These are phyloP conservation scores for Sambucus nigra DNA, from an alignment of 129 eudicot species.

Conservation along the genomic window DNA sequence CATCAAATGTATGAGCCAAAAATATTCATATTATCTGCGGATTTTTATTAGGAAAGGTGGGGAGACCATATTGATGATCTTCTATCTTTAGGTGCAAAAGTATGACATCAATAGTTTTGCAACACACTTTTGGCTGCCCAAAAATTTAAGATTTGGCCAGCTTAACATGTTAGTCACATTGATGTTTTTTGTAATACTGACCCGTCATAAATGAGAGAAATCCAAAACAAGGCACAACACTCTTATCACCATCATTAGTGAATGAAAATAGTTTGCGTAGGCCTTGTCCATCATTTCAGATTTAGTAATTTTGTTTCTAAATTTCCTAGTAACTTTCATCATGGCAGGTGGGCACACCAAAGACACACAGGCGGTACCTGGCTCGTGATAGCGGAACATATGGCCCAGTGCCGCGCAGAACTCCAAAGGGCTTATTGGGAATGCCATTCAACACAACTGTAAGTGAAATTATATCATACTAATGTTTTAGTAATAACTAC, in stretches of 20 bases:
- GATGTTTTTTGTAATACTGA: too few species aligned
- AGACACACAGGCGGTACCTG: conserved; percentile 86
- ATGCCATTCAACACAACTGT: conserved; percentile 99
- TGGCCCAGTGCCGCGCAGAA: conserved; percentile 88
- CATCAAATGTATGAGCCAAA: too few species aligned
- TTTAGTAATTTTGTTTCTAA: background rate
- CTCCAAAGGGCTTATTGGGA: conserved; percentile 86
- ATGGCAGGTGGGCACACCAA: conserved; percentile 93
- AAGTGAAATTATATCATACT: conserved; percentile 19
- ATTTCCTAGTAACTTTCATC: background rate
- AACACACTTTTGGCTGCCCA: too few species aligned
- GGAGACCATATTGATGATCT: too few species aligned
- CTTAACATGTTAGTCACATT: too few species aligned
- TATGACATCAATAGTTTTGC: too few species aligned
- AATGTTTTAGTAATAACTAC: background rate
- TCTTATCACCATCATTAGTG: background rate
- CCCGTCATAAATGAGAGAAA: background rate
- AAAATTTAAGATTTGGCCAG: too few species aligned
- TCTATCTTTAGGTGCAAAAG: too few species aligned
- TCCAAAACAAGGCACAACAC: background rate
- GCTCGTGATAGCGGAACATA: conserved; percentile 99
- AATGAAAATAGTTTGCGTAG: background rate
- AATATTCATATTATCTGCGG: too few species aligned
- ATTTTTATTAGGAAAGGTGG: too few species aligned
- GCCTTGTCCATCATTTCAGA: background rate